Evolutionary conservation across 441 rosid species (phyloP).

Genomic region (Omphalea diandra): DNA sequence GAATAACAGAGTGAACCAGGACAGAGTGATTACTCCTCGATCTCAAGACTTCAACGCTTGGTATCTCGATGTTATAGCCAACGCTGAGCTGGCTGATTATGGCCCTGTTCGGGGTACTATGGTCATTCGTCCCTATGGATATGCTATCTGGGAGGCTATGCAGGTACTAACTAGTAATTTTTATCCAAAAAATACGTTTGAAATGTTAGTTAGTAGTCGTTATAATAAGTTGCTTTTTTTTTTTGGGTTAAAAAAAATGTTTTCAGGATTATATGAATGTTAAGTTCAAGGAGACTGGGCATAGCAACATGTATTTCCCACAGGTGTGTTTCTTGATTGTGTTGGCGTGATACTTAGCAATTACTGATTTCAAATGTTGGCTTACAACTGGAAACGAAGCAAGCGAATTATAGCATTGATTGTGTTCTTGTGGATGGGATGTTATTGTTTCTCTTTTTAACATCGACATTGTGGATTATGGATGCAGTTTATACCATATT

Average conservation of each 20-base stretch:
- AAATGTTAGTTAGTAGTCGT: too few relatives aligned
- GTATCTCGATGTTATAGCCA: slow-evolving; percentile 85
- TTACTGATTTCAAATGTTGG: too few relatives aligned
- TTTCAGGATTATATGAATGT: slow-evolving; percentile 85
- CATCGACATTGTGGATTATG: background rate
- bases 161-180: slow-evolving; percentile 65
- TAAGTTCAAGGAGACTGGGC: slow-evolving; percentile 95
- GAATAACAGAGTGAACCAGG: slow-evolving; percentile 38
- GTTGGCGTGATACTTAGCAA: too few relatives aligned
- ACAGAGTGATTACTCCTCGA: slow-evolving; percentile 68
- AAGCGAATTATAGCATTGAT: background rate
- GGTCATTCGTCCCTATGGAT: slow-evolving; percentile 95
- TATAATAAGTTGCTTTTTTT: too few relatives aligned
- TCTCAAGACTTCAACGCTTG: slow-evolving; percentile 93
- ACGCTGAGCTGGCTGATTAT: slow-evolving; percentile 90
- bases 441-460: too few relatives aligned
- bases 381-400: background rate
- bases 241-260: too few relatives aligned
- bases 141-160: slow-evolving; percentile 95
- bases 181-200: too few relatives aligned
- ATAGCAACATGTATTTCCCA: slow-evolving; percentile 92
- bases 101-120: slow-evolving; percentile 97
- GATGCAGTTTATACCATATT: slow-evolving; percentile 89
- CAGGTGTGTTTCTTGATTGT: slow-evolving; percentile 65
- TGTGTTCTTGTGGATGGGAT: background rate